Conservation (phyloP, 495 filamentous ascomycete genomes). For the Neurospora hispaniola region DNA sequence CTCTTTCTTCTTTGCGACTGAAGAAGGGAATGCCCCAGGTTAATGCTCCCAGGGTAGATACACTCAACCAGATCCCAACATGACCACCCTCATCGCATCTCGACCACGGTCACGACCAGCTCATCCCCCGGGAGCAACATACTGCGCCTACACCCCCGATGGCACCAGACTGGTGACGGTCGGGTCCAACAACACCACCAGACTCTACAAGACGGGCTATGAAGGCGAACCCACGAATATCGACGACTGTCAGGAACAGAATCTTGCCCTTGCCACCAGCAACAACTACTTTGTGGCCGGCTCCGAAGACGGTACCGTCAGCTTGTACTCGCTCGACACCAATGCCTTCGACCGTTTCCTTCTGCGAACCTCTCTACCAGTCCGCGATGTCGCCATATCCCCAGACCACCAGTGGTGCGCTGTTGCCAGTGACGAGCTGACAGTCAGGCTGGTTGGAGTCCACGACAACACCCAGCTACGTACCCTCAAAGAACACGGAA, state of each 20-base stretch:
- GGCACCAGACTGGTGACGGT: constrained; percentile 62
- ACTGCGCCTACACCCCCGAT: constrained; percentile 45
- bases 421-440: constrained; percentile 92
- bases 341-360: constrained; percentile 71
- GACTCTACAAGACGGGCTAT: constrained; percentile 79
- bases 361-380: constrained; percentile 68
- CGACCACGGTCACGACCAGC: constrained; percentile 40
- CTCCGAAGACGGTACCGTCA: constrained; percentile 88
- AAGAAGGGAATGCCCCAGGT: too few relatives aligned
- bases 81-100: constrained; percentile 39
- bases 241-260: constrained; percentile 76
- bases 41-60: not conserved
- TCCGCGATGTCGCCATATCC: constrained; percentile 77
- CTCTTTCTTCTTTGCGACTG: not conserved
- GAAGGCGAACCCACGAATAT: constrained; percentile 86
- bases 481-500: constrained; percentile 68
- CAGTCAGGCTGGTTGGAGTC: constrained; percentile 76
- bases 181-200: constrained; percentile 81
- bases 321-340: constrained; percentile 67
- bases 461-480: constrained; percentile 64
- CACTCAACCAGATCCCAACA: constrained; percentile 6
- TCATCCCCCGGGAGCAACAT: constrained; percentile 43
- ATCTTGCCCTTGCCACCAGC: constrained; percentile 64
- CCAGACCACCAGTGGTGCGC: constrained; percentile 80
- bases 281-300: constrained; percentile 79